Conservation (phyloP, 2,329 filamentous ascomycete genomes). For the Phaeophleospora eucalypticola region DNA sequence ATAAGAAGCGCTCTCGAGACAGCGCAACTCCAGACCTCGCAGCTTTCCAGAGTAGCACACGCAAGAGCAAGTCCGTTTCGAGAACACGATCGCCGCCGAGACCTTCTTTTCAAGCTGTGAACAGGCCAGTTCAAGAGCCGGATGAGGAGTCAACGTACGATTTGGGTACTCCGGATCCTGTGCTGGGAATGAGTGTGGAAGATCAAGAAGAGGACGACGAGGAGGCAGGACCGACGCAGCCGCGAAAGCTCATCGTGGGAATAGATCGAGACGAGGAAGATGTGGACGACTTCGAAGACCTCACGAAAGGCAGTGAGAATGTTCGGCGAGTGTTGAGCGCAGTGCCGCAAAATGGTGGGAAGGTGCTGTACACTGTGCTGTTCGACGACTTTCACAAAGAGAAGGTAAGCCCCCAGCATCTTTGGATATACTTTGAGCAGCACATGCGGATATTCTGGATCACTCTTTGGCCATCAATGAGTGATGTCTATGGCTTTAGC, state of each 20-base stretch:
- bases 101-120: constrained; percentile 18
- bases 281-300: constrained; percentile 24
- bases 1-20: neutral
- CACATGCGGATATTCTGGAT: neutral
- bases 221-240: neutral
- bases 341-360: constrained; percentile 27
- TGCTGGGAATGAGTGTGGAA: neutral
- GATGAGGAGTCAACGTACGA: constrained; percentile 10
- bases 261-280: neutral
- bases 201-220: constrained; percentile 9
- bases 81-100: constrained; percentile 4
- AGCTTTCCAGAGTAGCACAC: constrained; percentile 10
- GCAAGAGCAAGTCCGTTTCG: constrained; percentile 7
- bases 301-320: constrained; percentile 24
- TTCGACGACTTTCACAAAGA: constrained; percentile 39
- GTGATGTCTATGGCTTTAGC: too few relatives aligned
- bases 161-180: constrained; percentile 2
- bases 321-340: constrained; percentile 42
- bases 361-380: constrained; percentile 39
- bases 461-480: too few relatives aligned
- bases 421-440: neutral
- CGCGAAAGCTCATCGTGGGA: neutral
- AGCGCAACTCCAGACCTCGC: constrained; percentile 5
- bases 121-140: constrained; percentile 5
- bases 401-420: too few relatives aligned